Base-by-base conservation (phyloP, 2,329 filamentous ascomycete species). In the Chaetomium sp. region DNA sequence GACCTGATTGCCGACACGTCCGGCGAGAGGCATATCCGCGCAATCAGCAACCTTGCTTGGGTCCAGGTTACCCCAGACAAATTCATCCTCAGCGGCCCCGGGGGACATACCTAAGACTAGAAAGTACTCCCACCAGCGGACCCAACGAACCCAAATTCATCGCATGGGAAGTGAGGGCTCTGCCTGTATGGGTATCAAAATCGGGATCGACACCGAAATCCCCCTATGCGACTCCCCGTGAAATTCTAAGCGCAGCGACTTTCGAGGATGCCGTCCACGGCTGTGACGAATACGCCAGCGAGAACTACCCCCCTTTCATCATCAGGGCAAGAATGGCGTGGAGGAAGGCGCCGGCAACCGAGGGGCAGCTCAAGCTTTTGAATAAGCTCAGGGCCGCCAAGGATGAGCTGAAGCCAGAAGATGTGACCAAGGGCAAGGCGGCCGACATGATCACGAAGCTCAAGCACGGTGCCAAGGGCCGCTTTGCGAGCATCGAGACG, bases 361-460 rank as follows among this genome's bases (percentile, higher is more conserved):
- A 85, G 3, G 84, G 83, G 4, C 87, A 95, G 74, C 75, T 96
- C 1, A 79, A 83, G 42, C 89, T 90, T 62, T 75, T 95, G 60
- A 92, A 93, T 72, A 90, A 87, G 72, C 72, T 88, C 3, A 81
- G 88, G 9, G 77, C 77, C 0, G 78, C 83, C 60, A 77, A 81
- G n/a, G 79, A 87, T 31, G 79, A 83, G 60, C 73, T 93, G 58
- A 82, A 78, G 1, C 70, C 77, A 0, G 77, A 78, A 0, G 83
- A 87, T 31, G 72, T 96, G 64, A 93, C 85, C 16, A 95, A 93
- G 73, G 94, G 94, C 8, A 87, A 87, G 74, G 93, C 93, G 4
- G 84, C 84, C 4, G 93, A 97, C 74, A 93, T 96, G 90, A 96
- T 98, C 69, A 96, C 92, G 8, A 96, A 96, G 76, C 74, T 97